Conservation (phyloP, 208 protist genomes). For the Trypanosomatidae sp. region DNA sequence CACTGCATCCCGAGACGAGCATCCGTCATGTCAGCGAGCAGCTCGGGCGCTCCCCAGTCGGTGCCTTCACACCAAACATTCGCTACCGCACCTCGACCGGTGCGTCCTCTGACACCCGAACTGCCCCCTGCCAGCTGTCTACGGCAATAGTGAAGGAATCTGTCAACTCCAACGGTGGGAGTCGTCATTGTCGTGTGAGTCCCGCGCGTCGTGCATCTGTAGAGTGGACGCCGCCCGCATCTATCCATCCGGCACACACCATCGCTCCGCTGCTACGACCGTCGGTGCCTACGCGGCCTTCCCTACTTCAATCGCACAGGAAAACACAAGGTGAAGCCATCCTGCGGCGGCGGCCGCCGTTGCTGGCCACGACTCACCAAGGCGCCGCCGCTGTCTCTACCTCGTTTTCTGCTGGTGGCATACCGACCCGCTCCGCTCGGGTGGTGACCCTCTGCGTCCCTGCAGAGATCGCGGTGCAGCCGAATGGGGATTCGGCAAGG, state of each 20-base stretch:
- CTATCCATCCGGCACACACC: neutral
- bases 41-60: neutral
- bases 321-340: neutral
- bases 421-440: neutral
- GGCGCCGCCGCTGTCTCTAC: neutral
- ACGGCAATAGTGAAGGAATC: neutral
- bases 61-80: slow-evolving; percentile 12
- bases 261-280: neutral
- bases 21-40: neutral
- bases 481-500: neutral
- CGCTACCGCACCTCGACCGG: slow-evolving; percentile 5
- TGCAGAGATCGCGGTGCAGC: neutral
- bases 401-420: neutral
- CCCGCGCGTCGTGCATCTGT: neutral
- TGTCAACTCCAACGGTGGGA: neutral
- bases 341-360: neutral
- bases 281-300: neutral
- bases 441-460: neutral
- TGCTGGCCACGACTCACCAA: neutral
- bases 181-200: neutral
- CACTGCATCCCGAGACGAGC: neutral
- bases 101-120: neutral
- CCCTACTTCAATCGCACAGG: neutral
- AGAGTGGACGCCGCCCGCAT: neutral
- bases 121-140: neutral